Conservation (phyloP, 345 rosid species). For the Dipteronia sinensis region DNA sequence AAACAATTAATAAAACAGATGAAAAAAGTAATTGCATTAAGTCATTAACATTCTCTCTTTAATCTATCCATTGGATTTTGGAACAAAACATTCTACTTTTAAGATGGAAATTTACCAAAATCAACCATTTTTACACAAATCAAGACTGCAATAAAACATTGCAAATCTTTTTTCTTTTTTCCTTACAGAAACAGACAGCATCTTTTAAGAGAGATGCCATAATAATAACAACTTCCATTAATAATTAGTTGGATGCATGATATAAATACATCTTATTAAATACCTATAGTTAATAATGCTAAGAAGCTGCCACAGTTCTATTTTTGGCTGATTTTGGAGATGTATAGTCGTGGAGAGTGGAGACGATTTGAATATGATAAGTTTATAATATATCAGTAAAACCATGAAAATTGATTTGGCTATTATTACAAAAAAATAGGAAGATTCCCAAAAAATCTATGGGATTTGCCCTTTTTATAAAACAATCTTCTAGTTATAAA, state of each 20-base stretch:
- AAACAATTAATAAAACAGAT: neutral
- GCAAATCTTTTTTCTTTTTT: conserved; percentile 2
- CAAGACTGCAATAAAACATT: conserved; percentile 2
- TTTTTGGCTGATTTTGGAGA: no score
- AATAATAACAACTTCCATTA: neutral
- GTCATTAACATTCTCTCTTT: neutral
- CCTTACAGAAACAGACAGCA: neutral
- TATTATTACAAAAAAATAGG: no score
- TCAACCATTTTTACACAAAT: neutral
- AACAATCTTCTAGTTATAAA: no score
- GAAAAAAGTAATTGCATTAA: neutral
- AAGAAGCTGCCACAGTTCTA: no score
- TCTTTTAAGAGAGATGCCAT: conserved; percentile 9
- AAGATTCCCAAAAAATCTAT: no score
- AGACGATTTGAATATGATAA: no score
- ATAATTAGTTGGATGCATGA: conserved; percentile 11
- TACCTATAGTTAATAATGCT: neutral
- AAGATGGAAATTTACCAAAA: neutral
- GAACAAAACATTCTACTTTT: conserved; percentile 16
- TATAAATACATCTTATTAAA: conserved; percentile 3
- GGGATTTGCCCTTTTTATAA: no score
- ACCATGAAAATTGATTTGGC: no score
- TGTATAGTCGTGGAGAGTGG: no score
- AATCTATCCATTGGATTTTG: neutral
- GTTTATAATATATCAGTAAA: no score